Evolutionary conservation across 768 basidiomycete species (phyloP).

Genomic region (Pleurotus djamor): DNA sequence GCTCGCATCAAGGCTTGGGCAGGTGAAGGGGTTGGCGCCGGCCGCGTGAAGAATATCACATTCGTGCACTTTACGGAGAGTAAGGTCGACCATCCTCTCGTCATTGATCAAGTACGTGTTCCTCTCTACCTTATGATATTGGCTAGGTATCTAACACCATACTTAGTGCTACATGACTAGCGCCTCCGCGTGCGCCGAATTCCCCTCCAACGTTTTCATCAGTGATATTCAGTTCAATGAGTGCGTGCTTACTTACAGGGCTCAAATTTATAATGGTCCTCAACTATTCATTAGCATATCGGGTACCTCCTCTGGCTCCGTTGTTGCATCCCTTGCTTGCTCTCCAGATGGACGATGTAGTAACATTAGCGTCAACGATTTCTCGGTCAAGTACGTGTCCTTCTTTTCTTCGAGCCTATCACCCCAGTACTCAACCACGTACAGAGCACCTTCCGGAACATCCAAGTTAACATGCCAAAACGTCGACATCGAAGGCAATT

Average conservation of each 20-base stretch:
- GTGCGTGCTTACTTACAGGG: slow-evolving; percentile 21
- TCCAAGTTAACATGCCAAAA: slow-evolving; percentile 54
- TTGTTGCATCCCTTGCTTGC: slow-evolving; percentile 54
- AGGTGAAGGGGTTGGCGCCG: slow-evolving; percentile 55
- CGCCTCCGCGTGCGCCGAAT: slow-evolving; percentile 46
- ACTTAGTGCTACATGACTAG: slow-evolving; percentile 46
- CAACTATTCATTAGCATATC: slow-evolving; percentile 38
- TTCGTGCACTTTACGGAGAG: slow-evolving; percentile 49
- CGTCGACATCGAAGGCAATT: slow-evolving; percentile 41
- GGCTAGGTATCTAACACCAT: neutral
- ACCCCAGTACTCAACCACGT: neutral
- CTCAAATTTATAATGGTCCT: neutral
- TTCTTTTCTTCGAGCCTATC: neutral
- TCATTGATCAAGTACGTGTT: slow-evolving; percentile 49
- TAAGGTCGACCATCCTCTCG: slow-evolving; percentile 57
- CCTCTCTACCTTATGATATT: neutral
- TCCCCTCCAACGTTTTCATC: slow-evolving; percentile 53
- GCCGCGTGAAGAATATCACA: slow-evolving; percentile 55
- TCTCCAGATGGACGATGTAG: slow-evolving; percentile 53
- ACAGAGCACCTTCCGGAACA: slow-evolving; percentile 36
- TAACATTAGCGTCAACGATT: slow-evolving; percentile 43
- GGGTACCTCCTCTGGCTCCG: slow-evolving; percentile 52
- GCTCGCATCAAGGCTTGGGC: slow-evolving; percentile 71
- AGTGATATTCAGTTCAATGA: slow-evolving; percentile 56
- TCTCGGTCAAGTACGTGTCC: slow-evolving; percentile 39